Evolutionary conservation across 371 early-diverging fungal species (phyloP), one percentile per base, ranked within the genome.

Genomic region (Zopfochytrium polystomum): DNA sequence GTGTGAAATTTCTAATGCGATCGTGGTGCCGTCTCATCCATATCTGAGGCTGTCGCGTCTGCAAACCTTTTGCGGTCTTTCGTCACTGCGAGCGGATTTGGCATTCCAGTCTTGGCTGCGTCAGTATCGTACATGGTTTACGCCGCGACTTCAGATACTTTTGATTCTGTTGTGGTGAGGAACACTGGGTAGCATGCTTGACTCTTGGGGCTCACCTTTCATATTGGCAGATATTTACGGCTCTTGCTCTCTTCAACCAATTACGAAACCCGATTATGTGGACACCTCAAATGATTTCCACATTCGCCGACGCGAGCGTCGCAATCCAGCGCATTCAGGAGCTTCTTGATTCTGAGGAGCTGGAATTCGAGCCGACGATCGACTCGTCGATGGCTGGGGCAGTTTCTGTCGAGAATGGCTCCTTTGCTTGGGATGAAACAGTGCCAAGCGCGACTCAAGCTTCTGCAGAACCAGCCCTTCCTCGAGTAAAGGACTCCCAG

Each of bases 251-350:
- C 32, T 76, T 76, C 47, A 65, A 60, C 55, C 62, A 66, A 42
- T 53, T 71, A 4, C n/a, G 65, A 35, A 70, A 76, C 46, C 82
- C 90, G 2, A 74, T 92, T 51, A 85, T 87, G 75, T 77, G 79
- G 62, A 68, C 89, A 20, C 90, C 93, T 6, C 74, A 80, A 38
- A 67, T 86, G 49, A 75, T 87, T 54, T 74, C 79, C 23, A 72
- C 74, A 52, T 60, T 81, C 26, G 76, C 88, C 50, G 83, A 85
- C 55, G 79, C 83, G 26, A 69, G 78, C 42, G 90, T 90, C 32
- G 86, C 88, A 42, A 54, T 90, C 25, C 70, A 60, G 26, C 87
- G 92, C 60, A 85, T 93, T 48, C 78, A 86, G 50, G 67, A 67
- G 7, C 87, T 87, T 49, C 75, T 92, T 55, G 66, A 75, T 13